Percentiles rank a stretch among this genome's conserved stretches.
These are phyloP conservation scores for Hepatocystis sp. DNA, from an alignment of 169 alveolate species.

Conservation along the genomic window DNA sequence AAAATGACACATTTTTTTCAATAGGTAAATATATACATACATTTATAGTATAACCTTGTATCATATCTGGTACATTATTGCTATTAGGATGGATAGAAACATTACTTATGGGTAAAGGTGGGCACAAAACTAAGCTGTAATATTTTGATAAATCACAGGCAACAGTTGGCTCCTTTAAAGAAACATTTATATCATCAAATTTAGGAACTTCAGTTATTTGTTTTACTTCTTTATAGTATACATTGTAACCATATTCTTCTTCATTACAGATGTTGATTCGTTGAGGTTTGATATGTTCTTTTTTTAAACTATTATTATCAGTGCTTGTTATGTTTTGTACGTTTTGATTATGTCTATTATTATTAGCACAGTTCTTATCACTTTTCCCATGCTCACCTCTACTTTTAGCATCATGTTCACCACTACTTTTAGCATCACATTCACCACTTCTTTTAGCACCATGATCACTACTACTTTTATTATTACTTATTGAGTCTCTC, in stretches of 20 bases:
- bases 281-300: too few relatives aligned
- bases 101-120: conserved; percentile 54
- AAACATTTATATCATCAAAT: conserved; percentile 38
- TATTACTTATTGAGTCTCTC: too few relatives aligned
- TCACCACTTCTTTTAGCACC: too few relatives aligned
- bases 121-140: conserved; percentile 34
- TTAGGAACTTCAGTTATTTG: conserved; percentile 31
- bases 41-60: conserved; percentile 33
- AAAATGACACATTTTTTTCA: conserved; percentile 47
- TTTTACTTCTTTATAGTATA: conserved; percentile 29
- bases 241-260: conserved; percentile 51
- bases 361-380: too few relatives aligned
- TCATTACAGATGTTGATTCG: conserved; percentile 10
- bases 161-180: conserved; percentile 15
- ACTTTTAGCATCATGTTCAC: too few relatives aligned
- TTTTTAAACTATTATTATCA: too few relatives aligned
- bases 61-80: too few relatives aligned
- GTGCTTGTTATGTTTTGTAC: too few relatives aligned
- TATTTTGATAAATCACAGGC: conserved; percentile 61
- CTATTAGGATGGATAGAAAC: conserved; percentile 26
- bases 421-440: too few relatives aligned
- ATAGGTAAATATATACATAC: conserved; percentile 58
- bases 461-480: too few relatives aligned
- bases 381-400: too few relatives aligned
- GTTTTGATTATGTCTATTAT: too few relatives aligned